A percentile compares a stretch with the other conserved stretches of the same genome.
phyloP scores from a whole-genome alignment of 2,329 filamentous ascomycete genomes.

The Ophiocordyceps camponoti-saundersi region DNA sequence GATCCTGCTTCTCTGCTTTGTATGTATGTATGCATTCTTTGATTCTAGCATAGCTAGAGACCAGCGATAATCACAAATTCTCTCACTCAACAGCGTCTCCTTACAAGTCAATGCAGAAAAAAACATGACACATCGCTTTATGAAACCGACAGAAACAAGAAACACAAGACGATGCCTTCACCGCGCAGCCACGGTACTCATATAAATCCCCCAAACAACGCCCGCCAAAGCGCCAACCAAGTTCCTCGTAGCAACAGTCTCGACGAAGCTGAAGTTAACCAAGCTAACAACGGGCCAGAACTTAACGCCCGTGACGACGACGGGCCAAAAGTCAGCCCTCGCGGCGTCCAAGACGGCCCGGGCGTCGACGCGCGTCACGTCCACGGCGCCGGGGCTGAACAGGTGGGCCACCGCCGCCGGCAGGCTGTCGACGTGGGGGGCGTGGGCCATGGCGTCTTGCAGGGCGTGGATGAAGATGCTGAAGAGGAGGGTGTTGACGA shows the following conservation, averaged over 20 bases:
- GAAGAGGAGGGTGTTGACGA: constrained; percentile 48
- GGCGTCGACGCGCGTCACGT: constrained; percentile 29
- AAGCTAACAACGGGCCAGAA: constrained; percentile 57
- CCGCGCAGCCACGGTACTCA: constrained; percentile 41
- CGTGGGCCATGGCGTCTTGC: constrained; percentile 28
- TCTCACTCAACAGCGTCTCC: too few relatives aligned
- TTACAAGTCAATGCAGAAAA: too few relatives aligned
- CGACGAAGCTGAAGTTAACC: constrained; percentile 49
- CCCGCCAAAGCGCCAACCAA: constrained; percentile 57
- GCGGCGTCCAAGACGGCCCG: constrained; percentile 23
- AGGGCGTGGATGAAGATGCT: constrained; percentile 40
- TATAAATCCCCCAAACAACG: constrained; percentile 57
- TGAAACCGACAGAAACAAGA: too few relatives aligned
- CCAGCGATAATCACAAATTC: too few relatives aligned
- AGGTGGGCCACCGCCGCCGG: constrained; percentile 16
- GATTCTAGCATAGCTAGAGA: too few relatives aligned
- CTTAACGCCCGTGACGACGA: constrained; percentile 49
- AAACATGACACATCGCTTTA: too few relatives aligned
- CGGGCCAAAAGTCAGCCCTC: constrained; percentile 40
- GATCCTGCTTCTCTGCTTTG: too few relatives aligned
- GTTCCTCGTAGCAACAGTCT: constrained; percentile 54
- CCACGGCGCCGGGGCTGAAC: constrained; percentile 21
- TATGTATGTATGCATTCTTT: too few relatives aligned
- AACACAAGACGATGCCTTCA: constrained; percentile 1
- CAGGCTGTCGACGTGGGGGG: constrained; percentile 19